Evolutionary conservation across 1,284 basidiomycete genomes (phyloP), one percentile per base, ranked within the genome.

Genomic region (Papiliotrema laurentii): DNA sequence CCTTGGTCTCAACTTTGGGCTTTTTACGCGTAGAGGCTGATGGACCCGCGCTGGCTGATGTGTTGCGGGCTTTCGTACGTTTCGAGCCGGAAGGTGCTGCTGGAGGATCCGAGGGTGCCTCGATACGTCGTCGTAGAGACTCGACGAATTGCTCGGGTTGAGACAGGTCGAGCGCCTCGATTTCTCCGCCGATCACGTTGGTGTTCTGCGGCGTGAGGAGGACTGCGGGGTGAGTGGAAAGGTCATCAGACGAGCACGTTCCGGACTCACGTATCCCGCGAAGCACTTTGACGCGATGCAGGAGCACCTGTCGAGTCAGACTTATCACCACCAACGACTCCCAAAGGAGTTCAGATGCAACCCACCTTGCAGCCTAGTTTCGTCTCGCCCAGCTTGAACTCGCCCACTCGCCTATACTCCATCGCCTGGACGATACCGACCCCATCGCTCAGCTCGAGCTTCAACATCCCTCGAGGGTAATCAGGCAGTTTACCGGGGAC

Each of bases 381-480:
- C 11, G 72, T 74, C 38, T 69, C 66, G 4, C 68, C 71, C 35
- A 74, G 50, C 6, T 42, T 57, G 19, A 74, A 39, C 9, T 47
- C 63, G 0, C 42, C 47, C 9, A 72, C 53, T 25, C 64, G 47
- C 49, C 60, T 59, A 45, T 72, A 72, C 52, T 74, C 72, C 40
- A 74, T 65, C 7, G 66, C 72, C 36, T 58, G 58, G 31, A 73
- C 47, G 1, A 56, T 45, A 19, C 38, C 55, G 40, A 56, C 58
- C n/a, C 72, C 72, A 56, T 74, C 72, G 7, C 60, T 57, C 10
- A 73, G 36, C 31, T 68, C 60, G 36, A 74, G 43, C 41, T 48
- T 54, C 31, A 74, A 53, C 71, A 74, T 74, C 9, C 60, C 54
- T n/a, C 72, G 44, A 1, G 68, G 66, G 51, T 73, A 74, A 5